phyloP scores from a whole-genome alignment of 2,329 filamentous ascomycete genomes.

The Elsinoe perseae region DNA sequence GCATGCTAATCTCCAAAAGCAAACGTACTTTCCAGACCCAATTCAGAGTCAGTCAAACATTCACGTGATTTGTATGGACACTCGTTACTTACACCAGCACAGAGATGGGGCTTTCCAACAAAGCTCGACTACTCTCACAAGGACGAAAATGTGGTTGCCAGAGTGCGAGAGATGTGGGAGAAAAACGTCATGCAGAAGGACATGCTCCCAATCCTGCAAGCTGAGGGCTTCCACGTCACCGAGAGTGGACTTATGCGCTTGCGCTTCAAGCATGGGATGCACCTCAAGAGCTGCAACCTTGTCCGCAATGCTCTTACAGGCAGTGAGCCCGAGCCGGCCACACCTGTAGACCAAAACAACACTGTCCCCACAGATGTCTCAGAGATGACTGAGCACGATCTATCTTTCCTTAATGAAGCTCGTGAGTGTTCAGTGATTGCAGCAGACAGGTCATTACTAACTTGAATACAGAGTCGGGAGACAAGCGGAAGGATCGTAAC shows the following conservation, averaged over 20 bases:
- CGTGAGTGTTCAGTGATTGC: background rate
- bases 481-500: constrained; percentile 31
- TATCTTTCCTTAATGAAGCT: background rate
- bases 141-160: constrained; percentile 57
- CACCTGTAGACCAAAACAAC: background rate
- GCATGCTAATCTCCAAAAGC: constrained; percentile 34
- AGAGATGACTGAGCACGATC: background rate
- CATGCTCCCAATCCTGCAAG: constrained; percentile 62
- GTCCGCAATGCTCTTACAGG: background rate
- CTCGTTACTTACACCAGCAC: background rate
- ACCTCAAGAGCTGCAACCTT: constrained; percentile 22
- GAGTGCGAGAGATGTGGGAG: constrained; percentile 72
- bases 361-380: background rate
- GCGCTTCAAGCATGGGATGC: constrained; percentile 54
- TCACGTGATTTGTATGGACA: background rate
- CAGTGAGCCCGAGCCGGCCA: constrained; percentile 8
- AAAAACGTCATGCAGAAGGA: constrained; percentile 63
- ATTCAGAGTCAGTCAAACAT: constrained; percentile 46
- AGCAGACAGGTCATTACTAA: background rate
- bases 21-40: constrained; percentile 70
- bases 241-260: constrained; percentile 63
- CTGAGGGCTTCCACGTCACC: constrained; percentile 66
- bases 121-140: constrained; percentile 67
- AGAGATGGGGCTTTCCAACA: constrained; percentile 67
- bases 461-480: constrained; percentile 36